These are phyloP conservation scores for Talaromyces nanjingensis DNA, from an alignment of 495 filamentous ascomycete species.

Conservation along the genomic window DNA sequence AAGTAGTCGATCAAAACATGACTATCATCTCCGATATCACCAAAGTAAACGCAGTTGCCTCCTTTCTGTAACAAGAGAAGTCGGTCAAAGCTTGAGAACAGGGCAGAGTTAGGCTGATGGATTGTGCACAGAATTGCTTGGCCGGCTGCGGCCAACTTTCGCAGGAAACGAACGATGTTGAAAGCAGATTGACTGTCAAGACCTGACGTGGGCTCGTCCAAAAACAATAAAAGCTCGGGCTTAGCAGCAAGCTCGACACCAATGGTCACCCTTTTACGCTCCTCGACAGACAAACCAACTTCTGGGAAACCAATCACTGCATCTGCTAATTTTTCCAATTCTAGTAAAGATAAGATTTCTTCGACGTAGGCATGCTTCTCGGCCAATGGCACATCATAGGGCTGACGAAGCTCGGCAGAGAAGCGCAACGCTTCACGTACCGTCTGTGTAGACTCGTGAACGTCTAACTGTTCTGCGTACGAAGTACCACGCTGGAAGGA, in stretches of 20 bases:
- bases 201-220: slow-evolving; percentile 88
- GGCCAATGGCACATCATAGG: slow-evolving; percentile 54
- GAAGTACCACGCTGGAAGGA: slow-evolving; percentile 75
- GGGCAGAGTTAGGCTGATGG: slow-evolving; percentile 79
- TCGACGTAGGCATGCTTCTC: slow-evolving; percentile 85
- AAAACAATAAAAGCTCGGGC: slow-evolving; percentile 77
- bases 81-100: slow-evolving; percentile 78
- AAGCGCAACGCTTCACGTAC: slow-evolving; percentile 86
- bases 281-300: slow-evolving; percentile 75
- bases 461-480: slow-evolving; percentile 79
- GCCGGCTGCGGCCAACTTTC: slow-evolving; percentile 73
- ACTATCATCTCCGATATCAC: slow-evolving; percentile 48
- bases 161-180: slow-evolving; percentile 87
- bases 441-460: slow-evolving; percentile 71
- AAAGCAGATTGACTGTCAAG: slow-evolving; percentile 81
- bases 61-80: slow-evolving; percentile 58
- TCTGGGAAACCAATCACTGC: slow-evolving; percentile 75
- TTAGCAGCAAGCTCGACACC: slow-evolving; percentile 84
- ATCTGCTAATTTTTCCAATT: slow-evolving; percentile 80
- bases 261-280: slow-evolving; percentile 86
- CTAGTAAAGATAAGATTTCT: slow-evolving; percentile 69
- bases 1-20: slow-evolving; percentile 43
- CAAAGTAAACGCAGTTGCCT: slow-evolving; percentile 64
- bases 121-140: slow-evolving; percentile 91
- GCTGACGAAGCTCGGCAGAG: slow-evolving; percentile 75